Evolutionary conservation across 2,329 filamentous ascomycete genomes (phyloP), one percentile per base, ranked within the genome.

Genomic region (Penicillium janthinellum): DNA sequence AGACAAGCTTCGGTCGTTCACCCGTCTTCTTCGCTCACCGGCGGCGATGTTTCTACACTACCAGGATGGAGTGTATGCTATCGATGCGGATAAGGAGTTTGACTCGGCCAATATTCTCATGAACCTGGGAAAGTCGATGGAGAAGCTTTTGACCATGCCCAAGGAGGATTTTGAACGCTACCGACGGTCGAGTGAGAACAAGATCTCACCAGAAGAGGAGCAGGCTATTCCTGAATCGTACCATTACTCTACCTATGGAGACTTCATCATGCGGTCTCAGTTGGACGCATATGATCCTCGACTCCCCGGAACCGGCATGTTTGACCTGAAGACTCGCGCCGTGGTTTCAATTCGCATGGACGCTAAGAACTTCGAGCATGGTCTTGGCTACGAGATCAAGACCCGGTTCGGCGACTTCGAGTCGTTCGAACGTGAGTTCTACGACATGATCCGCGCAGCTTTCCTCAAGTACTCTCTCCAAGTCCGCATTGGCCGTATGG

Each of bases 381-480:
- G 92, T 31, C 79, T 88, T 12, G 93, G 91, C 2, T 99, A 99
- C 74, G 91, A 99, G 75, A 92, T 99, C 67, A 88, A 87, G 60
- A 77, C 82, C 41, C 86, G 86, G 0, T 86, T 87, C 55, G 96
- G 96, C 15, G 82, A 88, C 59, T 99, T 85, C 82, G 90, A 96
- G 74, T 98, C 94, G 0, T 99, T 89, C 73, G 95, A 99, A 78
- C 88, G 93, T 59, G 96, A 99, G 71, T 97, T 95, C 75, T 96
- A 89, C 74, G 95, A 99, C 75, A 96, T 99, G 92, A 94, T 96
- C 60, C 86, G 96, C 55, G 86, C 93, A 1, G 95, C 94, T 0
- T 94, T 99, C 78, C 81, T 99, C 57, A 99, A 99, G 72, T 99
- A 99, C 75, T 96, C 93, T 10, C 82, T 99, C 34, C 95, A 99